Percentiles rank a stretch among this genome's conserved stretches.
Conservation (phyloP, 768 basidiomycete species). For the Ramaria sp. region DNA sequence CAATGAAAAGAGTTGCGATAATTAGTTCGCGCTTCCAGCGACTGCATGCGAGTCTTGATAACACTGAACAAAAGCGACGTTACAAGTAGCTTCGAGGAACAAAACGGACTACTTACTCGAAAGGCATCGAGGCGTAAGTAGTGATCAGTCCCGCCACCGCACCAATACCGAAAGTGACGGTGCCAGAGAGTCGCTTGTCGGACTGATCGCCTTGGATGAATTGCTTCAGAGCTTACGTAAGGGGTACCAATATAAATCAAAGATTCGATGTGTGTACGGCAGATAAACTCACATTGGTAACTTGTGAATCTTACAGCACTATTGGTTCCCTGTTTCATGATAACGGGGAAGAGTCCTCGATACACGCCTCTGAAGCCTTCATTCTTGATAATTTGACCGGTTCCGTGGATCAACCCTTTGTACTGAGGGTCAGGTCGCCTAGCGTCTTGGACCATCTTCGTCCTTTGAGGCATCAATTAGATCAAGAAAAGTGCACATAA, state of each 20-base stretch:
- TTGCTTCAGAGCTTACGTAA: constrained; percentile 69
- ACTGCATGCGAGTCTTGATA: constrained; percentile 98
- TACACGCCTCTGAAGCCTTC: constrained; percentile 85
- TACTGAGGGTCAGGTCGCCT: constrained; percentile 79
- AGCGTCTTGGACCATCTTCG: constrained; percentile 93
- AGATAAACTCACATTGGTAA: constrained; percentile 43
- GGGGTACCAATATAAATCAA: not conserved
- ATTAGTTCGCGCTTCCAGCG: constrained; percentile 66
- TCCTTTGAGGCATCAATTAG: constrained; percentile 37
- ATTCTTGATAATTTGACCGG: constrained; percentile 66
- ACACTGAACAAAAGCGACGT: constrained; percentile 30
- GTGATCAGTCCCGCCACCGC: constrained; percentile 91
- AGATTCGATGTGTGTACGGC: no score
- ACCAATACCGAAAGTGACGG: constrained; percentile 91
- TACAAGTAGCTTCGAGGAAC: not conserved
- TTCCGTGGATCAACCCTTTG: constrained; percentile 81
- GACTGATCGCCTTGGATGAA: constrained; percentile 79
- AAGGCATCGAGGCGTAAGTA: constrained; percentile 81
- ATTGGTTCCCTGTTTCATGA: constrained; percentile 97
- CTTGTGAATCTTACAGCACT: constrained; percentile 94
- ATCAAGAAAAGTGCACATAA: not conserved
- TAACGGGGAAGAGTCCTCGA: constrained; percentile 87
- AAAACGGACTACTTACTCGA: constrained; percentile 31
- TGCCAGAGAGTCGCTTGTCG: constrained; percentile 73
- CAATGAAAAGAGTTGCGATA: constrained; percentile 96